phyloP scores from a whole-genome alignment of 2,329 filamentous ascomycete species.

The Monascus ruber region DNA sequence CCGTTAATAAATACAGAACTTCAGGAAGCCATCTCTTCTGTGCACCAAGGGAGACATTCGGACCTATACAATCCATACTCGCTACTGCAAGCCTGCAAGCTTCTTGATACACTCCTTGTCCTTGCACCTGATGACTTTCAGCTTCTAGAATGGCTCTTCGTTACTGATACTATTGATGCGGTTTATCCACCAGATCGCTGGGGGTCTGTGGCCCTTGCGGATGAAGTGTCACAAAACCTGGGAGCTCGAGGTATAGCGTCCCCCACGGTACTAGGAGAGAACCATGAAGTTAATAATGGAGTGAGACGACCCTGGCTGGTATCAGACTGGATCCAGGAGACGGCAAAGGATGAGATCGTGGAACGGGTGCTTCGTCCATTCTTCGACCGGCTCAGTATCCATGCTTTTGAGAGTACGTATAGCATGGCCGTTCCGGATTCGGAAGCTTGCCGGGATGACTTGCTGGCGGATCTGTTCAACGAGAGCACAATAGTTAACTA shows the following conservation, averaged over 20 bases:
- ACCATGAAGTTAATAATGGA: slow-evolving; percentile 17
- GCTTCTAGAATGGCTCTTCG: slow-evolving; percentile 94
- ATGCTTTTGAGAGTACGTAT: slow-evolving; percentile 86
- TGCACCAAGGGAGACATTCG: slow-evolving; percentile 57
- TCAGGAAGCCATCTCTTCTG: slow-evolving; percentile 64
- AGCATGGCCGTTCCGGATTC: slow-evolving; percentile 62
- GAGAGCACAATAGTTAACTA: slow-evolving; percentile 49
- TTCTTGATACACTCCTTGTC: slow-evolving; percentile 79
- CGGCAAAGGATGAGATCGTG: slow-evolving; percentile 52
- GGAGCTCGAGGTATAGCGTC: slow-evolving; percentile 34
- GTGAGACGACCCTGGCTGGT: slow-evolving; percentile 32
- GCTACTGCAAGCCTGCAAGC: slow-evolving; percentile 82
- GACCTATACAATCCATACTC: slow-evolving; percentile 68
- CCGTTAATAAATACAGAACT: slow-evolving; percentile 80
- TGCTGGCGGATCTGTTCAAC: slow-evolving; percentile 69
- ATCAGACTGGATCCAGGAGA: slow-evolving; percentile 40
- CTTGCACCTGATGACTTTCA: slow-evolving; percentile 92
- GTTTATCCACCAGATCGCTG: slow-evolving; percentile 67
- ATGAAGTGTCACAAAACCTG: slow-evolving; percentile 71
- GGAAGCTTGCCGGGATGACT: slow-evolving; percentile 49
- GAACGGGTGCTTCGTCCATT: slow-evolving; percentile 74
- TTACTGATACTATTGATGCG: slow-evolving; percentile 93
- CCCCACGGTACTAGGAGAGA: slow-evolving; percentile 13
- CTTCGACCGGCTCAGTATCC: slow-evolving; percentile 84
- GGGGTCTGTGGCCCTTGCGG: slow-evolving; percentile 64